Base-by-base conservation (phyloP, 805 yeast genomes). In the Barnettozyma wickerhamii region DNA sequence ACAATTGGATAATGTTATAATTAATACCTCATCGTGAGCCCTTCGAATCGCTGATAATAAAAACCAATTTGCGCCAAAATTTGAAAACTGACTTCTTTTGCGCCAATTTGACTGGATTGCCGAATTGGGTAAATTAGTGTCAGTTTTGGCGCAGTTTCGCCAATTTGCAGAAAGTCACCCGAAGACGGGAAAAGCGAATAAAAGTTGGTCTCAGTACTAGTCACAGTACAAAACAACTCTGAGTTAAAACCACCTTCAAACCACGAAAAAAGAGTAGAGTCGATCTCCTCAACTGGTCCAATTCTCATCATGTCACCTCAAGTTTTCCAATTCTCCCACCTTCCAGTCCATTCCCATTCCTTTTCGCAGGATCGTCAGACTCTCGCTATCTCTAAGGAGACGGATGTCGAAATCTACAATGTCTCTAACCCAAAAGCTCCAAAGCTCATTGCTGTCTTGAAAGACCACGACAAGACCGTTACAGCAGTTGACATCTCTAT, bases 401-500 rank as follows among this genome's bases (percentile, higher is more conserved):
- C 75, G 51, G 71, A 74, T 37, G 90, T 87, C 46, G 88, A 86
- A 56, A 72, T 91, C 44, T 90, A 83, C 66, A 70, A 72, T 51
- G 68, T 83, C 37, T 65, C 78, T 17, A 64, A 70, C 28, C 70
- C 71, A 24, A 26, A 69, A 28, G 70, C 69, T 39, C 91, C 95
- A 18, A 67, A 68, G 43, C 69, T 84, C 44, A 65, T 86, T 42
- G 72, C 93, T 13, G 73, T 74, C 5, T 74, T 91, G 55, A 66
- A 73, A 33, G 95, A 88, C 50, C 98, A 91, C 62, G 97, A 91
- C 63, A 90, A 91, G 62, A 79, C 90, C 4, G 90, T 93, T 35
- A 93, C 99, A 13, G 90, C 97, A 0, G 87, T 93, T 30, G 99
- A 93, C 61, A 81, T 95, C 54, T 84, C 96, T 29, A 65, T 73